Conservation (phyloP, 192 early-diverging fungal species). For the Coemansia sp. region DNA sequence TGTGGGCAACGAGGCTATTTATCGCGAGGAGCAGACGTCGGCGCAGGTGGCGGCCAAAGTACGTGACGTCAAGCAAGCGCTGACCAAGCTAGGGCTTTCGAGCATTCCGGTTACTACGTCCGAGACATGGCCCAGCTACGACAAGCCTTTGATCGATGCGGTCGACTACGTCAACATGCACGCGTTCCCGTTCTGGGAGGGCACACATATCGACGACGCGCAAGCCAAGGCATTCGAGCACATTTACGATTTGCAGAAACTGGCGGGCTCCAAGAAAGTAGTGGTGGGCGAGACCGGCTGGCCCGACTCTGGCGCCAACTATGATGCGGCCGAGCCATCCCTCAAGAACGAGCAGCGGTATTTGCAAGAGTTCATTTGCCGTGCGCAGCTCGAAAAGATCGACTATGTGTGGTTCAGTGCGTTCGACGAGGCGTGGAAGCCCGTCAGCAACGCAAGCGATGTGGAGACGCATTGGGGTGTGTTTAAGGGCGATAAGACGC, state of each 20-base stretch:
- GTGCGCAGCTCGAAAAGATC: conserved; percentile 55
- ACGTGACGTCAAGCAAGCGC: conserved; percentile 40
- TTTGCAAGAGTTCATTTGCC: conserved; percentile 60
- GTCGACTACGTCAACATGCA: conserved; percentile 64
- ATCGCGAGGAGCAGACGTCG: conserved; percentile 56
- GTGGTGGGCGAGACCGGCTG: conserved; percentile 71
- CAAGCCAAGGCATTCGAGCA: conserved; percentile 59
- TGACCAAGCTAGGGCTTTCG: conserved; percentile 42
- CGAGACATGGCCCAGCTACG: conserved; percentile 54
- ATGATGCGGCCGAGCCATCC: conserved; percentile 56
- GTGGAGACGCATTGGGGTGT: conserved; percentile 58
- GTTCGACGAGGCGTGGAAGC: conserved; percentile 72
- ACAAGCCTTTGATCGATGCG: conserved; percentile 50
- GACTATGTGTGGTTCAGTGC: conserved; percentile 69
- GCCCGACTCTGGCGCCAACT: conserved; percentile 57
- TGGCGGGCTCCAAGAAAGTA: conserved; percentile 55
- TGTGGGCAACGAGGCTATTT: conserved; percentile 66
- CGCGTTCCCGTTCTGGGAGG: conserved; percentile 70
- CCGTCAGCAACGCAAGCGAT: conserved; percentile 48
- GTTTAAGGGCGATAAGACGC: conserved; percentile 45
- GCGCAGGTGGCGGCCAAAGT: conserved; percentile 54
- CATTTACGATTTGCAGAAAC: conserved; percentile 46
- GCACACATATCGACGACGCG: conserved; percentile 45
- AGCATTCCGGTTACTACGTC: conserved; percentile 45
- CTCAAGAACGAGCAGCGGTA: conserved; percentile 62